Base-by-base conservation (phyloP, 2,329 filamentous ascomycete species). In the Colletotrichum acutatum region DNA sequence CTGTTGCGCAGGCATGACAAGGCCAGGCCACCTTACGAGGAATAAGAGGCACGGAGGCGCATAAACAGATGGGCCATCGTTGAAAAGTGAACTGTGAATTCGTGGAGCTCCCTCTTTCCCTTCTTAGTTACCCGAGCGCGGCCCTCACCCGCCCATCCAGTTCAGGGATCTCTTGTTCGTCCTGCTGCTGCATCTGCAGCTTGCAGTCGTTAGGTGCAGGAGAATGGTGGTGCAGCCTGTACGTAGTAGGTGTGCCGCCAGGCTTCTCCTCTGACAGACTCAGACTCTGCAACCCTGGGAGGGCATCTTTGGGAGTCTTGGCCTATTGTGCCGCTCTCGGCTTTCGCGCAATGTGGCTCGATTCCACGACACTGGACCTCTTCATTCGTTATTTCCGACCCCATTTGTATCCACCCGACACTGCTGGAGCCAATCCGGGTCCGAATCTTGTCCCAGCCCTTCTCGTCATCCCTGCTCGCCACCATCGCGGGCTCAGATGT, bases 151-250 rank as follows among this genome's bases (percentile, higher is more conserved):
- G 64, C 52, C 68, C 70, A 65, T 52, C 59, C 34, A 63, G 52
- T 26, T 49, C 65, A 72, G 66, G 54, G 70, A 70, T 72, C 68
- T 71, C 46, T 66, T 54, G 61, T 58, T 53, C 67, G 30, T 37
- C 53, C 19, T 62, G 46, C 68, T 67, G 70, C 54, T 61, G 59
- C 70, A 60, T 58, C 59, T 64, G 59, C 57, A 57, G 57, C 56
- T 59, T 52, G 16, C 22, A 64, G 61, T 22, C 46, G 61, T 42
- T 64, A 49, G 16, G 30, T 53, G 60, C 42, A 49, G 52, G n/a
- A 28, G 14, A 7, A 16, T 42, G 34, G 34, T 26, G 46, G 30
- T 67, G 63, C 63, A 58, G 63, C 42, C 49, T 49, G 56, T 49
- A 34, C 32, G 32, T 11, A 34, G 32, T 34, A 22, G 30, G 49